These are phyloP conservation scores for Tripidium arundinaceum DNA, from an alignment of 202 grass and related monocot genomes.

Conservation along the genomic window DNA sequence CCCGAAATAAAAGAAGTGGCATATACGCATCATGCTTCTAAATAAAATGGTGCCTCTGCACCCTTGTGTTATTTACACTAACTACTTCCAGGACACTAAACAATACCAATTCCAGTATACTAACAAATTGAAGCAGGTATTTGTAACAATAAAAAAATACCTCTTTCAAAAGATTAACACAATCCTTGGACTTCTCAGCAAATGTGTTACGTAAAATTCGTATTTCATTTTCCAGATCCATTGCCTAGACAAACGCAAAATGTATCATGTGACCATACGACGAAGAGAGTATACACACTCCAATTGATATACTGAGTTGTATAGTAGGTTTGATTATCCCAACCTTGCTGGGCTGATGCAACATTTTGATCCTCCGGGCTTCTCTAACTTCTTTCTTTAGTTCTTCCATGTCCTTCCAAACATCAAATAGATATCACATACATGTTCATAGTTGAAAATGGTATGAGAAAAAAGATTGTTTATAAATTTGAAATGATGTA, in stretches of 20 bases:
- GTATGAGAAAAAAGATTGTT: neutral
- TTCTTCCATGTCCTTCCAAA: constrained; percentile 69
- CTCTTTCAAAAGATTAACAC: constrained; percentile 85
- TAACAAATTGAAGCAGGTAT: constrained; percentile 3
- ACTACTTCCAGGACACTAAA: neutral
- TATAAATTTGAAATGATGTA: constrained; percentile 16
- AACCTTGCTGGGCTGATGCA: constrained; percentile 96
- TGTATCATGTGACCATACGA: neutral
- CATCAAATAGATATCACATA: constrained; percentile 21
- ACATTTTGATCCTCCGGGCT: constrained; percentile 98
- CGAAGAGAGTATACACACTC: neutral
- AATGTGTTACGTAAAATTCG: constrained; percentile 61
- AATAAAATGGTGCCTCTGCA: neutral
- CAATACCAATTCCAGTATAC: neutral
- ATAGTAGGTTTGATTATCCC: neutral
- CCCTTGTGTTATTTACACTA: neutral
- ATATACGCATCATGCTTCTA: neutral
- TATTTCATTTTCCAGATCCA: constrained; percentile 97
- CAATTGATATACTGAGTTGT: constrained; percentile 8
- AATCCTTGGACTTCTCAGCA: constrained; percentile 59
- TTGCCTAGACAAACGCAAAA: constrained; percentile 51
- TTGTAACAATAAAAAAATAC: constrained; percentile 33
- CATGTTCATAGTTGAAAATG: constrained; percentile 20
- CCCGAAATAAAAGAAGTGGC: neutral
- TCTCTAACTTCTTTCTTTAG: constrained; percentile 84